A percentile compares a stretch with the other conserved stretches of the same genome.
These are phyloP conservation scores for Dichomitus squalens DNA, from an alignment of 1,284 basidiomycete species.

Conservation along the genomic window DNA sequence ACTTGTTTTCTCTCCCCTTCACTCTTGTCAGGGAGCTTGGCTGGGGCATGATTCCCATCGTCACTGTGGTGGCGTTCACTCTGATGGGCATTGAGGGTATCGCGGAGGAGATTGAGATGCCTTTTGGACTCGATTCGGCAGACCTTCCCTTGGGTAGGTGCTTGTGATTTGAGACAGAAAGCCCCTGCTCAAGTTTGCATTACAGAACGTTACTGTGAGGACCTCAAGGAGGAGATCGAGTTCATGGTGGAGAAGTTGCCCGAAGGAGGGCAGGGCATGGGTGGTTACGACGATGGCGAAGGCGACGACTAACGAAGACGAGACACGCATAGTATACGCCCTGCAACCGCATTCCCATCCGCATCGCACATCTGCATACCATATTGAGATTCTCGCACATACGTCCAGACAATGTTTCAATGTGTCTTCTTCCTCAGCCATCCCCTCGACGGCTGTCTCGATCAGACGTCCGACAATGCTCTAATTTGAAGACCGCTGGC, in stretches of 20 bases:
- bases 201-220: slow-evolving; percentile 80
- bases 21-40: slow-evolving; percentile 78
- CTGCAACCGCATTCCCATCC: background rate
- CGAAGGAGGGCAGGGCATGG: slow-evolving; percentile 70
- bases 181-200: slow-evolving; percentile 10
- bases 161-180: slow-evolving; percentile 17
- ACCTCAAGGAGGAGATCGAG: slow-evolving; percentile 84
- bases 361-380: background rate
- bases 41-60: slow-evolving; percentile 83
- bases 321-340: background rate
- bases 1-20: slow-evolving; percentile 85
- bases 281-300: slow-evolving; percentile 73
- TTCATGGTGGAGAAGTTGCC: slow-evolving; percentile 79
- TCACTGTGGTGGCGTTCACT: slow-evolving; percentile 84
- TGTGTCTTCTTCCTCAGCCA: no score
- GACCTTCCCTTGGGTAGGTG: slow-evolving; percentile 70
- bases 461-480: slow-evolving; percentile 35
- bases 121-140: slow-evolving; percentile 67
- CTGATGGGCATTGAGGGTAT: slow-evolving; percentile 95
- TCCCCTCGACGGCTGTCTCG: no score
- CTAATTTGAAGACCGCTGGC: slow-evolving; percentile 1
- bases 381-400: no score
- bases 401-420: no score
- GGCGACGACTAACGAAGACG: slow-evolving; percentile 61
- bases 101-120: slow-evolving; percentile 91